phyloP scores from a whole-genome alignment of 371 early-diverging fungal species.

The Apophysomyces ossiformis region DNA sequence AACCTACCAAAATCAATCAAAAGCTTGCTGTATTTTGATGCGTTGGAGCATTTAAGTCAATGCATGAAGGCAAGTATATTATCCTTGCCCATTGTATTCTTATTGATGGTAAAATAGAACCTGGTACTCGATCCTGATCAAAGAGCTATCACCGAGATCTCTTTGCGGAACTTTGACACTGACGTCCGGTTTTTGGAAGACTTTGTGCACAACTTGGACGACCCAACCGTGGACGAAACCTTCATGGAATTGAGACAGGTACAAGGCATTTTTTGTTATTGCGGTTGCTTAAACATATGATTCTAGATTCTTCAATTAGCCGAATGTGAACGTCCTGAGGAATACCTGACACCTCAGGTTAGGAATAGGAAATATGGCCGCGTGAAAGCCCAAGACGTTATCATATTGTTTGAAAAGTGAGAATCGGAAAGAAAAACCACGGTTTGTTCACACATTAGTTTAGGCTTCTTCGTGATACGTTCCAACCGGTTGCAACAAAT shows the following conservation, averaged over 20 bases:
- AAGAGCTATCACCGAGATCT: constrained; percentile 64
- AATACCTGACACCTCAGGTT: constrained; percentile 65
- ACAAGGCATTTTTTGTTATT: constrained; percentile 1
- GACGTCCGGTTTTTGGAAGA: constrained; percentile 80
- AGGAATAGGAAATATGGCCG: constrained; percentile 67
- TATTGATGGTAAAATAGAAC: constrained; percentile 36
- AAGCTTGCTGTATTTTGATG: constrained; percentile 75
- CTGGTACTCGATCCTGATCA: constrained; percentile 68
- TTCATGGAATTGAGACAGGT: constrained; percentile 82
- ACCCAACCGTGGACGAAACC: constrained; percentile 68
- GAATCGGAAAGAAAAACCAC: constrained; percentile 3
- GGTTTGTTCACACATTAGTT: not conserved
- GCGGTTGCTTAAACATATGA: not conserved
- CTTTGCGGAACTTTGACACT: constrained; percentile 69
- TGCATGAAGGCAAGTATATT: constrained; percentile 57
- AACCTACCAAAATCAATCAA: constrained; percentile 74
- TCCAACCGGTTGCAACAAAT: constrained; percentile 19
- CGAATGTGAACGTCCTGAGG: constrained; percentile 74
- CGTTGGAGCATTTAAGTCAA: constrained; percentile 74
- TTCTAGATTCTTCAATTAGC: constrained; percentile 61
- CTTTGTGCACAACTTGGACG: constrained; percentile 68
- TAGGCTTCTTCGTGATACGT: constrained; percentile 29
- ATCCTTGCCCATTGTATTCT: not conserved
- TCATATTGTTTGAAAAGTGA: constrained; percentile 84
- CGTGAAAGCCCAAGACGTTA: constrained; percentile 66